Conservation (phyloP, 306 rosid species). For the Dryas octopetala region DNA sequence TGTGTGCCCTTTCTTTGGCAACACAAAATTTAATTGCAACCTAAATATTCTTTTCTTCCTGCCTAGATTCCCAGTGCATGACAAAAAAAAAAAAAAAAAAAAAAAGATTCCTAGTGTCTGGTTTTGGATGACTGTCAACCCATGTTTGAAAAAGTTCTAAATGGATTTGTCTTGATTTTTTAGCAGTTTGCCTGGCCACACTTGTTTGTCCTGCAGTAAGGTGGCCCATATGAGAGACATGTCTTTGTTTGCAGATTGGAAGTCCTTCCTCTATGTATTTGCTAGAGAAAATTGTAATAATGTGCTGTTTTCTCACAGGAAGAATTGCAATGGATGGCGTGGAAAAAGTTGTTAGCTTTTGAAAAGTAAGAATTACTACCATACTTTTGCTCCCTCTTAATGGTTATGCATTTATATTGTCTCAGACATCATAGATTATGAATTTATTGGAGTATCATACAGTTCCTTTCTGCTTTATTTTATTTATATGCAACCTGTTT, state of each 20-base stretch:
- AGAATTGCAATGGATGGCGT: conserved; percentile 88
- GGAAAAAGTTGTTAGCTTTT: conserved; percentile 80
- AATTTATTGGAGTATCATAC: background rate
- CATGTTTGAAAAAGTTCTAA: conserved; percentile 9
- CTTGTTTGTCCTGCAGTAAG: background rate
- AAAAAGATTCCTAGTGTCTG: background rate
- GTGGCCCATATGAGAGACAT: background rate
- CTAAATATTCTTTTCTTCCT: background rate
- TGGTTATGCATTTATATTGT: background rate
- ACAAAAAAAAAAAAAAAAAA: too few relatives aligned
- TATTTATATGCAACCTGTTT: background rate
- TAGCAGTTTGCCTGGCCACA: background rate
- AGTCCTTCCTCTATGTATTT: background rate
- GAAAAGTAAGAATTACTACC: conserved; percentile 67
- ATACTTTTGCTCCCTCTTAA: background rate
- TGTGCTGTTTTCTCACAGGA: conserved; percentile 55
- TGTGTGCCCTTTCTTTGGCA: conserved; percentile 2
- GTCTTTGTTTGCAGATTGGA: conserved; percentile 4
- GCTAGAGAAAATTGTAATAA: background rate
- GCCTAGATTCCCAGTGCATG: background rate
- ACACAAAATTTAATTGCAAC: background rate
- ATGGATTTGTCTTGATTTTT: background rate
- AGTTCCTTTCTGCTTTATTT: background rate
- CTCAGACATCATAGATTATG: background rate
- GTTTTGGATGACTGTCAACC: background rate